Conservation (phyloP, 2,329 filamentous ascomycete genomes). For the Aspergillus hortae region DNA sequence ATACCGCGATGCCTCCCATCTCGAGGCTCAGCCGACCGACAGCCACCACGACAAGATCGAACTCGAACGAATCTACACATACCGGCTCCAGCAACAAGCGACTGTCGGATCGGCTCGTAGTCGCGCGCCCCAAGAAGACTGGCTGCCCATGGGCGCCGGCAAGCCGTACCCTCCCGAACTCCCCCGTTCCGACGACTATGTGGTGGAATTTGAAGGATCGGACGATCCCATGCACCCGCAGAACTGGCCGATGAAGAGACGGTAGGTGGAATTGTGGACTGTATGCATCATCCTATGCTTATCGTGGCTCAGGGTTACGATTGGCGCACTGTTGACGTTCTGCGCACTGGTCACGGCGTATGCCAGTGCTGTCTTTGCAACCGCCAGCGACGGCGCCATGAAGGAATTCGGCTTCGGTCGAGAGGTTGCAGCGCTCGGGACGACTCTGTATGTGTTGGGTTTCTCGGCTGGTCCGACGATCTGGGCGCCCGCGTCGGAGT, state of each 20-base stretch:
- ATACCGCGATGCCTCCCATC: neutral
- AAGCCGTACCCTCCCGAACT: slow-evolving; percentile 35
- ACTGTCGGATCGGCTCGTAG: slow-evolving; percentile 16
- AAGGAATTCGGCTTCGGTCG: slow-evolving; percentile 41
- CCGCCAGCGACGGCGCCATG: slow-evolving; percentile 55
- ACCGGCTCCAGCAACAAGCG: slow-evolving; percentile 15
- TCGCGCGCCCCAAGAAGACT: slow-evolving; percentile 15
- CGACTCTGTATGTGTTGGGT: slow-evolving; percentile 46
- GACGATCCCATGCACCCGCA: slow-evolving; percentile 51
- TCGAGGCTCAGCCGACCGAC: neutral
- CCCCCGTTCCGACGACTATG: slow-evolving; percentile 51
- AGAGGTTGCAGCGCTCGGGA: slow-evolving; percentile 42
- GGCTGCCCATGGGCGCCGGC: slow-evolving; percentile 25
- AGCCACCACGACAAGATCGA: slow-evolving; percentile 2
- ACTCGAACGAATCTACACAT: slow-evolving; percentile 16
- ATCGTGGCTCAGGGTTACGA: slow-evolving; percentile 10
- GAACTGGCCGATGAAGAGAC: slow-evolving; percentile 43
- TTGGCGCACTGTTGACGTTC: slow-evolving; percentile 15
- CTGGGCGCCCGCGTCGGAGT: slow-evolving; percentile 59
- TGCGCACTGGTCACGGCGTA: slow-evolving; percentile 44
- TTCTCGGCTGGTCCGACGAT: slow-evolving; percentile 58
- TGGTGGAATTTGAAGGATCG: slow-evolving; percentile 52
- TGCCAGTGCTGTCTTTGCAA: slow-evolving; percentile 61
- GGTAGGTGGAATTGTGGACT: no score
- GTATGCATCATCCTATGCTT: neutral